phyloP scores from a whole-genome alignment of 768 basidiomycete genomes.

The Xanthoconium purpureum region DNA sequence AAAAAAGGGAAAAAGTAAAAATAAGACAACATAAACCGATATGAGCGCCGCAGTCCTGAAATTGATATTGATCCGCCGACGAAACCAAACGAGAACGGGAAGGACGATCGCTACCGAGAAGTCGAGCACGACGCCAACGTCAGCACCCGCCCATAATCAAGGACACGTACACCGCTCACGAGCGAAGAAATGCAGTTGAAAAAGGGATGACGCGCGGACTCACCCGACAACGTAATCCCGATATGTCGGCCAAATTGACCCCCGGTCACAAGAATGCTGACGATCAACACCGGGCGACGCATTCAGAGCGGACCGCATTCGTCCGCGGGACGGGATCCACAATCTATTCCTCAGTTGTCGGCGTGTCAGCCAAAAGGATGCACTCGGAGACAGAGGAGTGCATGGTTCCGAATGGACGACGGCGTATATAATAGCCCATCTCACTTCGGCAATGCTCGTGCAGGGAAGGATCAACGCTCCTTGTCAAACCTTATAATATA shows the following conservation, averaged over 20 bases:
- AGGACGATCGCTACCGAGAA: conserved; percentile 39
- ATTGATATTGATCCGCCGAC: conserved; percentile 61
- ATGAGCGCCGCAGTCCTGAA: conserved; percentile 46
- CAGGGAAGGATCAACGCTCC: conserved; percentile 50
- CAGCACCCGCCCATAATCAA: neutral
- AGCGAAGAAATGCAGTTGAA: neutral
- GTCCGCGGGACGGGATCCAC: conserved; percentile 48
- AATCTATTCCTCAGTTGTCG: conserved; percentile 35
- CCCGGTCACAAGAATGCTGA: conserved; percentile 50
- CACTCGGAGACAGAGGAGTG: conserved; percentile 1
- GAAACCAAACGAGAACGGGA: conserved; percentile 66
- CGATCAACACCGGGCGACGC: conserved; percentile 51
- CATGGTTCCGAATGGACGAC: neutral
- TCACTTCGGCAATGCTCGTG: conserved; percentile 35
- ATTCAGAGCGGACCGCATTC: conserved; percentile 55
- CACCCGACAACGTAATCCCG: conserved; percentile 25
- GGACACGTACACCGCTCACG: neutral
- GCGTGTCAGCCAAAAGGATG: neutral
- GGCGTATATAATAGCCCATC: conserved; percentile 21
- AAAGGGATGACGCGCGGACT: neutral
- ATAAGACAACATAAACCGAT: neutral
- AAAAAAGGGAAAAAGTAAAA: too few relatives aligned
- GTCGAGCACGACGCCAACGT: neutral
- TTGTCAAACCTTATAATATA: conserved; percentile 20
- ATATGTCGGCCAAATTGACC: conserved; percentile 58